A percentile compares a stretch with the other conserved stretches of the same genome.
Conservation (phyloP, 495 filamentous ascomycete species). For the Saxispiralis lemnorum region DNA sequence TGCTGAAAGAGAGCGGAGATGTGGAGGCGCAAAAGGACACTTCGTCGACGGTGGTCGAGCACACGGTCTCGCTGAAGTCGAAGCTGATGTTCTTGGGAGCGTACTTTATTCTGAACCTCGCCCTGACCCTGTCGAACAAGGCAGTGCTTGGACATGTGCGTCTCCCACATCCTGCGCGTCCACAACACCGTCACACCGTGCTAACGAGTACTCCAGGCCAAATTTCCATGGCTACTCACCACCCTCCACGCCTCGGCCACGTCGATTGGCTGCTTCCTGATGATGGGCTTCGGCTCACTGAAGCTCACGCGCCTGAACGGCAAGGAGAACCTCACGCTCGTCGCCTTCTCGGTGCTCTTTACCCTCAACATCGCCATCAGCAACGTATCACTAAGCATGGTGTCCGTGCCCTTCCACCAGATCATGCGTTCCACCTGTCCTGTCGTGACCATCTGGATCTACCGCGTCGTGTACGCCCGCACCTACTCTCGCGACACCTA, state of each 20-base stretch:
- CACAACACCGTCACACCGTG: neutral
- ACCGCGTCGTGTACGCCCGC: constrained; percentile 31
- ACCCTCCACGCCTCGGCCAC: constrained; percentile 34
- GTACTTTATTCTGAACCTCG: constrained; percentile 37
- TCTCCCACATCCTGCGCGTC: neutral
- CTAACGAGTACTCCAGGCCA: constrained; percentile 23
- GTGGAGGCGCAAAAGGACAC: constrained; percentile 10
- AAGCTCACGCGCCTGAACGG: constrained; percentile 28
- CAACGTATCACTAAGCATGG: constrained; percentile 37
- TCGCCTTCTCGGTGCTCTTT: constrained; percentile 38
- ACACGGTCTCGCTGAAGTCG: constrained; percentile 17
- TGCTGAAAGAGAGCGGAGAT: constrained; percentile 32
- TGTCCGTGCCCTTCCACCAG: constrained; percentile 42
- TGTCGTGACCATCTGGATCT: constrained; percentile 38
- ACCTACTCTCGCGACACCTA: constrained; percentile 34
- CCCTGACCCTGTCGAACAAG: constrained; percentile 39
- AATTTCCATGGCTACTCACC: constrained; percentile 41
- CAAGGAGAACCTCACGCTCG: constrained; percentile 30
- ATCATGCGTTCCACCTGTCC: constrained; percentile 40
- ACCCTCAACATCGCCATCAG: constrained; percentile 43
- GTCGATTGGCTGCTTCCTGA: constrained; percentile 32
- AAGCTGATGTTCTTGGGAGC: constrained; percentile 27
- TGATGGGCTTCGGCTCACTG: constrained; percentile 31
- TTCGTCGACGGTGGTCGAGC: constrained; percentile 5
- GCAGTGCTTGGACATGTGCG: constrained; percentile 33